Base-by-base conservation (phyloP, 78 protist species). In the Dictyostelium capitatum region DNA sequence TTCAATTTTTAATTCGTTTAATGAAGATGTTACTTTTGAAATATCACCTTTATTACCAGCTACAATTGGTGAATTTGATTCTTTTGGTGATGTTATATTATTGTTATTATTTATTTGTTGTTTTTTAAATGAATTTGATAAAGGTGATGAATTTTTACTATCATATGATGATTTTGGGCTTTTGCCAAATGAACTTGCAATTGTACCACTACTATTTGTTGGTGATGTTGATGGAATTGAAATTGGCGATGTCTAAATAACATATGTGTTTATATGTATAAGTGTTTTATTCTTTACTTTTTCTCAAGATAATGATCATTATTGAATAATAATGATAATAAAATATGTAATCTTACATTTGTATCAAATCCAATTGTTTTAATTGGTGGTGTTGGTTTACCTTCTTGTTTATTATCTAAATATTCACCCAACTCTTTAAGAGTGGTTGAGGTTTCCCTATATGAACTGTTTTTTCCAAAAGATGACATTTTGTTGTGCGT, bases 181-280 rank as follows among this genome's bases (percentile, higher is more conserved):
- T n/a, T 83, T 51, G n/a, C 59, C 82, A 37, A 56, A 74, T 19
- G 25, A 53, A 54, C 73, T 23, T 46, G 69, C 14, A 72, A 12
- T n/a, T 72, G 78, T 15, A 7, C 41, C 41, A 20, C 80, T n/a
- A 8, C 43, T n/a, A 20, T 70, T n/a, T 30, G 72, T 15, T 32
- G 91, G 73, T 72, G 82, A 53, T 46, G 56, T 19, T 28, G 70
- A 2, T 83, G 91, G 82, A 10, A 56, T 73, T 73, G 91, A 62
- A 43, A 73, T n/a, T 73, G 91, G 82, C 37, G 81, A 12, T n/a
- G 82, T 25, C 65, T 67, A 37, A 37, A 37, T 37, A 37, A 37
- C n/a, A 37, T 37, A 37, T 37, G 43, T 37, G 43, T 37, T 3
- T 37, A 2, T 37, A 37, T 37, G 43, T 37, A 2, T 37, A 37